These are phyloP conservation scores for Aspergillus leporis DNA, from an alignment of 495 filamentous ascomycete species.

Conservation along the genomic window DNA sequence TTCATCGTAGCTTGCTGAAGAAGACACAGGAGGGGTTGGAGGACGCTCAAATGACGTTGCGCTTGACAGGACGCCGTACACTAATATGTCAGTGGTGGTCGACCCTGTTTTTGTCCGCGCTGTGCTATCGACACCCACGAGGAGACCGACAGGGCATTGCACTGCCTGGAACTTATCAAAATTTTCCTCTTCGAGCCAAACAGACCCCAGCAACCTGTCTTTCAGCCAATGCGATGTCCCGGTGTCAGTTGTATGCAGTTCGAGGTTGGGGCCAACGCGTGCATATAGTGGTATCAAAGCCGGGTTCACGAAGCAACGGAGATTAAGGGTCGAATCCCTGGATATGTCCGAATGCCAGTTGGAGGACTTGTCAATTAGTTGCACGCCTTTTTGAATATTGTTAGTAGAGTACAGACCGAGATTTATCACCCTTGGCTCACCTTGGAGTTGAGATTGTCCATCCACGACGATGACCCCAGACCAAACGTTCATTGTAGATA, in stretches of 20 bases:
- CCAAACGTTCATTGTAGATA: constrained; percentile 42
- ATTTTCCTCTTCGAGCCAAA: constrained; percentile 40
- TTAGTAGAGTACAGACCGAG: neutral
- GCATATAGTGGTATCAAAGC: constrained; percentile 50
- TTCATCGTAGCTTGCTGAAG: constrained; percentile 33
- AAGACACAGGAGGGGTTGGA: constrained; percentile 51
- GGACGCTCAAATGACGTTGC: constrained; percentile 31
- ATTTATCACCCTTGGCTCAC: constrained; percentile 21
- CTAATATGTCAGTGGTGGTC: constrained; percentile 52
- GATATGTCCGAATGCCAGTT: constrained; percentile 42
- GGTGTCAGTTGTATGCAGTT: constrained; percentile 41
- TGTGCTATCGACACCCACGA: constrained; percentile 33
- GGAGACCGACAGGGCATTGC: constrained; percentile 45
- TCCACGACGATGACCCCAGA: constrained; percentile 35
- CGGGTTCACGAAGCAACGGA: constrained; percentile 50
- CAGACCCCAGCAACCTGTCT: constrained; percentile 29
- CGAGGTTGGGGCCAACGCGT: constrained; percentile 50
- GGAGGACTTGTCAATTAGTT: constrained; percentile 38
- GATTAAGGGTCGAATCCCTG: constrained; percentile 35
- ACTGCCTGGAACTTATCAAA: constrained; percentile 33
- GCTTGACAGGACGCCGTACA: constrained; percentile 51
- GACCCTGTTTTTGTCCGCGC: constrained; percentile 20
- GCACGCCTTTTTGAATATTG: constrained; percentile 30
- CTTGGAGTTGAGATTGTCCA: constrained; percentile 34
- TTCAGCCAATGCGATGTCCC: constrained; percentile 47